These are phyloP conservation scores for Aciculosporium take DNA, from an alignment of 2,329 filamentous ascomycete species.

Conservation along the genomic window DNA sequence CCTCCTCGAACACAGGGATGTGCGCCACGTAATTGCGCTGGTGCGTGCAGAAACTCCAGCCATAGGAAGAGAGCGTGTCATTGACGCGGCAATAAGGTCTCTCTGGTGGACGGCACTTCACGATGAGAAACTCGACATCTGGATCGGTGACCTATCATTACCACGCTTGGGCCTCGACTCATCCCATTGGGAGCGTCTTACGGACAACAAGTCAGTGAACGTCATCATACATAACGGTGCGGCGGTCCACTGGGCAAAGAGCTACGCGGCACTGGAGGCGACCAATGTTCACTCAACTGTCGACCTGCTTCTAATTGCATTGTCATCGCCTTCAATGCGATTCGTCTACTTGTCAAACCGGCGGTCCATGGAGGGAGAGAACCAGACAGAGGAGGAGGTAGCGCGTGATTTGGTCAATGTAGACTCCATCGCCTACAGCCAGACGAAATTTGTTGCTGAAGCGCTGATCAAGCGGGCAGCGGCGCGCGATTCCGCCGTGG, in stretches of 20 bases:
- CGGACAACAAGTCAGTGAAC: neutral
- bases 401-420: neutral
- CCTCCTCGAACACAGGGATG: conserved; percentile 2
- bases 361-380: neutral
- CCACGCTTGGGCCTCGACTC: neutral
- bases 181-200: neutral
- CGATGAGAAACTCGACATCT: conserved; percentile 6
- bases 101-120: conserved; percentile 6
- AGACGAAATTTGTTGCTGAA: conserved; percentile 13
- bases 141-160: conserved; percentile 3
- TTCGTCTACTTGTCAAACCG: conserved; percentile 4
- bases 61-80: conserved; percentile 1
- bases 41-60: neutral
- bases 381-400: neutral
- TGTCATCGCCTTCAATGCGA: neutral
- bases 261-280: conserved; percentile 5
- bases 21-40: conserved; percentile 3
- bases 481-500: conserved; percentile 3
- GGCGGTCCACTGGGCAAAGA: conserved; percentile 5
- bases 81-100: conserved; percentile 4
- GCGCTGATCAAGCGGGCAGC: conserved; percentile 9
- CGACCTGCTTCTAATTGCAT: conserved; percentile 4
- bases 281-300: conserved; percentile 6
- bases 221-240: conserved; percentile 9
- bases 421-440: conserved; percentile 8